Conservation (phyloP, 345 rosid genomes). For the Geranium rotundifolium region DNA sequence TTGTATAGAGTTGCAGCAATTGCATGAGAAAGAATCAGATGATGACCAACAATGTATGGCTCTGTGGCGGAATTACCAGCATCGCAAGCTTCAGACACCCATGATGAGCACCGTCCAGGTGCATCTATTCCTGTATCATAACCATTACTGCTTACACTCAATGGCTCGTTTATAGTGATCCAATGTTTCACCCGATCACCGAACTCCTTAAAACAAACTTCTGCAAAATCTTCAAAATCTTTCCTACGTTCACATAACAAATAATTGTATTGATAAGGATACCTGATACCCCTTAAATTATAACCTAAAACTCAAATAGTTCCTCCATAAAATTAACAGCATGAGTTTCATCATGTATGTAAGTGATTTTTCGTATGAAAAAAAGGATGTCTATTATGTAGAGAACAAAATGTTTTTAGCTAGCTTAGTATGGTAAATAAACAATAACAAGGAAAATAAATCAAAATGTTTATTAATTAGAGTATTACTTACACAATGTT, state of each 20-base stretch:
- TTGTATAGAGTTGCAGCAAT: conserved; percentile 21
- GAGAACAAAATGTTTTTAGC: neutral
- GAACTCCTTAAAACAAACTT: conserved; percentile 24
- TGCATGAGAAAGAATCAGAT: conserved; percentile 34
- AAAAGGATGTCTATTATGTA: neutral
- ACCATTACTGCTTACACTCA: conserved; percentile 6
- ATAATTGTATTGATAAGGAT: too few species aligned
- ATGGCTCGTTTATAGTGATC: conserved; percentile 24
- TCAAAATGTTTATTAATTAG: neutral
- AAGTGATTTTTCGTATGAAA: neutral
- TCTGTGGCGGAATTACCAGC: conserved; percentile 29
- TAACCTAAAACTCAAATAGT: too few species aligned
- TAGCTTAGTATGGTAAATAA: neutral
- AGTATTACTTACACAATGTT: conserved; percentile 18
- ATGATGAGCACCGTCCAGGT: conserved; percentile 43
- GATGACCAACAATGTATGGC: conserved; percentile 28
- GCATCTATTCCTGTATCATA: conserved; percentile 19
- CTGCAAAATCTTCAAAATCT: conserved; percentile 18
- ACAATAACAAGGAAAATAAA: neutral
- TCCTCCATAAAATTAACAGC: neutral
- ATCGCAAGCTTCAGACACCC: conserved; percentile 20
- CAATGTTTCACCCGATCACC: conserved; percentile 28
- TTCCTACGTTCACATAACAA: conserved; percentile 7
- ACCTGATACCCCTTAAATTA: too few species aligned
- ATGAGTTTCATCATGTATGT: neutral